Evolutionary conservation across 805 yeast species (phyloP), one percentile per base, ranked within the genome.

Genomic region (Kazachstania psychrophila): DNA sequence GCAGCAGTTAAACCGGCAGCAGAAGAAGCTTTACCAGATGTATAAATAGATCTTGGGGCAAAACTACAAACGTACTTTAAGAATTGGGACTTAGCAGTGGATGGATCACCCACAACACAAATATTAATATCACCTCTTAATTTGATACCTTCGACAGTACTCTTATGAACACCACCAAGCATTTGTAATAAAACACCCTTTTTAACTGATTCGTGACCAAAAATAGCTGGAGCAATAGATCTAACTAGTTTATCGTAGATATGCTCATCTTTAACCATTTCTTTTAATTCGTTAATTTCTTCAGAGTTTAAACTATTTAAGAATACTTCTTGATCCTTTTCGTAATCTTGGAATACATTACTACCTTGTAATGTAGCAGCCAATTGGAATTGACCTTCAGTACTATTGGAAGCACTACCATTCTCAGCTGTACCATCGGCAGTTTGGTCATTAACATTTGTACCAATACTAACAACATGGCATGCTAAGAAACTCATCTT

Each of bases 1-100:
- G 97, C 95, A 1, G 98, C 98, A 2, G 98, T 89, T 52, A 89
- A 70, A 69, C 98, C 98, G 7, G 98, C 98, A 5, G 98, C 98
- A 3, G 97, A 79, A 0, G 96, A 88, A 0, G 98, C 97, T 58
- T 89, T 89, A 61, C 98, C 98, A 0, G 97, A 88, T 1, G 98
- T 92, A 54, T 92, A 89, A 23, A 89, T 88, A 2, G 97, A 84
- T 52, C 98, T 73, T 22, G 97, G 97, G 14, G 94, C 75, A 58
- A 89, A 86, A 1, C 83, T 75, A 49, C 87, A 80, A 11, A 92
- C 95, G 59, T 92, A 92, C 61, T 92, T 92, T 56, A 89, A 68
- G 56, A 89, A 89, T 60, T 89, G 98, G 1, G 96, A 88, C 60
- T 89, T 89, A 23, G 97, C 85, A 9, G 97, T 89, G 2, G 96